A percentile compares a stretch with the other conserved stretches of the same genome.
Conservation (phyloP, 768 basidiomycete species). For the Mycena galericulata region DNA sequence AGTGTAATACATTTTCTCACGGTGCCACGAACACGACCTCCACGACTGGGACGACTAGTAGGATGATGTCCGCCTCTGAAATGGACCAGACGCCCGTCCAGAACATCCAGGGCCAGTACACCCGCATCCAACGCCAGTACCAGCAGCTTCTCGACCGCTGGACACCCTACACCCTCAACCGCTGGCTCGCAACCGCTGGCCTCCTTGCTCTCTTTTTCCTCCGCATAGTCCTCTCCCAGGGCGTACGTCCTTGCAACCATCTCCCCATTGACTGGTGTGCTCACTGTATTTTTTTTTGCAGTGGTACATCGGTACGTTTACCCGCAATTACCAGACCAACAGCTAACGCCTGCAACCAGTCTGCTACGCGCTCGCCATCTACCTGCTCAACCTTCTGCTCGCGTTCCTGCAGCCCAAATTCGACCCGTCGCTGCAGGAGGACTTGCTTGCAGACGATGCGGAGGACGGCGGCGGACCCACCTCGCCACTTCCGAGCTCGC, state of each 20-base stretch:
- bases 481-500: conserved; percentile 71
- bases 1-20: neutral
- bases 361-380: conserved; percentile 83
- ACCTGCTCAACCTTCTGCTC: conserved; percentile 94
- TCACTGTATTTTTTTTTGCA: conserved; percentile 48
- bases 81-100: conserved; percentile 61
- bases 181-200: conserved; percentile 86
- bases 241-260: conserved; percentile 65
- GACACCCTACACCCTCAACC: conserved; percentile 90
- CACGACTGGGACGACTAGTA: neutral
- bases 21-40: conserved; percentile 4
- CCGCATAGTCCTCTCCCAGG: conserved; percentile 89
- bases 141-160: conserved; percentile 91
- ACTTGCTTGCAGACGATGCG: conserved; percentile 93
- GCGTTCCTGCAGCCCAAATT: conserved; percentile 99
- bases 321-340: neutral
- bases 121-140: conserved; percentile 79
- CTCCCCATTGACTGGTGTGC: conserved; percentile 7
- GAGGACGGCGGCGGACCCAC: conserved; percentile 88
- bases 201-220: conserved; percentile 83
- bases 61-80: conserved; percentile 63
- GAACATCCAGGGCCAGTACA: conserved; percentile 58
- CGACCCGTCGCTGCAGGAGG: conserved; percentile 95
- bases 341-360: conserved; percentile 11
- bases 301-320: conserved; percentile 92